phyloP scores from a whole-genome alignment of 768 basidiomycete species.

The Termitomyces sp. region DNA sequence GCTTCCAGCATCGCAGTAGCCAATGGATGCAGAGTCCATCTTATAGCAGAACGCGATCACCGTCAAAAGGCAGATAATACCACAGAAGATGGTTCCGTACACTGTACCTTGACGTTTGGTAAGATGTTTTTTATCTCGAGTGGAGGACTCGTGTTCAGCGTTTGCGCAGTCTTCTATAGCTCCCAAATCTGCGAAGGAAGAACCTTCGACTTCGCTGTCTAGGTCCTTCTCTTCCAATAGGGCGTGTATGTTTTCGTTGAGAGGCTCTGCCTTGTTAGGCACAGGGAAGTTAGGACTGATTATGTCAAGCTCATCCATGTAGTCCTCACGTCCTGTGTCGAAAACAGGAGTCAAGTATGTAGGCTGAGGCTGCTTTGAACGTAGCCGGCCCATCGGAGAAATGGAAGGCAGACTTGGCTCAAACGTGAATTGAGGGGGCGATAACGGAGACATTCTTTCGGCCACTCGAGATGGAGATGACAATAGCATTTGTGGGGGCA shows the following conservation, averaged over 20 bases:
- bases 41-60: constrained; percentile 50
- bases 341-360: constrained; percentile 2
- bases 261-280: constrained; percentile 1
- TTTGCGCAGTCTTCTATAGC: constrained; percentile 3
- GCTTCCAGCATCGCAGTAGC: constrained; percentile 69
- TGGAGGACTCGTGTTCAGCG: constrained; percentile 33
- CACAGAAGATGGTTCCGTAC: not conserved
- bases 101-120: not conserved
- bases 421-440: constrained; percentile 55
- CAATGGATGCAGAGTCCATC: constrained; percentile 62
- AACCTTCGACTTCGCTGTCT: constrained; percentile 14
- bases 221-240: constrained; percentile 5
- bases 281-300: constrained; percentile 2
- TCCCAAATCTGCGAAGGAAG: constrained; percentile 7
- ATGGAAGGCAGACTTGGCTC: constrained; percentile 45
- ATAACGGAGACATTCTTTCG: constrained; percentile 20
- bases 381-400: constrained; percentile 23
- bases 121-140: not conserved
- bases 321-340: constrained; percentile 19
- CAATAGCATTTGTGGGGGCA: constrained; percentile 51
- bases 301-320: constrained; percentile 22
- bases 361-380: constrained; percentile 14
- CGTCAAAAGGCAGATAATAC: constrained; percentile 34
- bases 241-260: constrained; percentile 2
- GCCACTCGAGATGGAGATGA: constrained; percentile 37